Evolutionary conservation across 2,329 filamentous ascomycete species (phyloP), one percentile per base, ranked within the genome.

Genomic region (Pseudodiploospora longispora): DNA sequence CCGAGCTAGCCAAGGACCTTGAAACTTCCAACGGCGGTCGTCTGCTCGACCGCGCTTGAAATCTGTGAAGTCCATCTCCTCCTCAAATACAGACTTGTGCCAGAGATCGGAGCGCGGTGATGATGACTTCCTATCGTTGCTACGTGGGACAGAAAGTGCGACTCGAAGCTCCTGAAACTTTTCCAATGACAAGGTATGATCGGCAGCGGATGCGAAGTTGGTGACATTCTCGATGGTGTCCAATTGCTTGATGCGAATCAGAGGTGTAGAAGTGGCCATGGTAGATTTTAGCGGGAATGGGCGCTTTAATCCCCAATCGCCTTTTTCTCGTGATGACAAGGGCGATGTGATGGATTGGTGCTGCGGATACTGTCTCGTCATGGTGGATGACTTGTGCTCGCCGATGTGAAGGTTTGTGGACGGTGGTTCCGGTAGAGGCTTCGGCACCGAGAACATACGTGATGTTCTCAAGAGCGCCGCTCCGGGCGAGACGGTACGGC

Each of bases 261-360:
- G 72, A 7, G 89, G 86, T n/a, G 81, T 82, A 6, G 82, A 80
- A 6, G 80, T 81, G 43, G 79, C 78, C 19, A 80, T 78, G 5
- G 87, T 90, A 3, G 84, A 82, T 61, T 83, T 83, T 6, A 83
- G 67, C 2, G 91, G 91, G 5, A 97, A 71, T 1, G 88, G 75
- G 44, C 91, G 75, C 69, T 97, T 97, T 55, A 96, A 70, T 10
- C 91, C 91, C 90, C 91, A 97, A 59, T 97, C 91, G 32, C 91
- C 91, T 58, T 79, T 79, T 35, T 74, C 70, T 27, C 87, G 75
- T 6, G 89, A 90, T 12, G 80, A 75, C 37, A 75, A 69, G 5
- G 88, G 83, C 1, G 88, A 90, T 10, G 83, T 82, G 59, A 97
- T 85, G 49, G 89, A 79, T 60, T 93, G 86, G 61, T 85, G 78